These are phyloP conservation scores for Spencermartinsiella europaea DNA, from an alignment of 805 yeast genomes.

Conservation along the genomic window DNA sequence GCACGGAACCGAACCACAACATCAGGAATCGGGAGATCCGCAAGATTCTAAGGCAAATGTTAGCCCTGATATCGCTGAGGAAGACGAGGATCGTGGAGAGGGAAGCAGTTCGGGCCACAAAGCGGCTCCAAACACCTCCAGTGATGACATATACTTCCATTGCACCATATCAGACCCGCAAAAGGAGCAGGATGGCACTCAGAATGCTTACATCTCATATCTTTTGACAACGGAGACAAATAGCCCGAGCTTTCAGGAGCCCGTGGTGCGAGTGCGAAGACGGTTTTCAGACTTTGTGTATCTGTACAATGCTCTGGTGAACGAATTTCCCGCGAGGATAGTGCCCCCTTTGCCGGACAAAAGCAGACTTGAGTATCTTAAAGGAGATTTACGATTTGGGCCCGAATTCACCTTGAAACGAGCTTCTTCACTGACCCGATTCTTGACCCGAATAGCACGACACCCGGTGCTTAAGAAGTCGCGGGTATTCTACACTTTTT, in stretches of 20 bases:
- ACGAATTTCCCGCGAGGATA: slow-evolving; percentile 78
- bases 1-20: no score
- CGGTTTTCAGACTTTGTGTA: slow-evolving; percentile 84
- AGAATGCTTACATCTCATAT: slow-evolving; percentile 73
- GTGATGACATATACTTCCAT: slow-evolving; percentile 30
- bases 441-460: slow-evolving; percentile 61
- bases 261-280: slow-evolving; percentile 55
- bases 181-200: slow-evolving; percentile 62
- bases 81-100: not conserved
- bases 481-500: slow-evolving; percentile 61
- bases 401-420: slow-evolving; percentile 78
- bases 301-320: slow-evolving; percentile 64
- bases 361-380: slow-evolving; percentile 82
- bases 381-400: slow-evolving; percentile 81
- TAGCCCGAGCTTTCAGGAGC: slow-evolving; percentile 49
- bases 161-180: slow-evolving; percentile 54
- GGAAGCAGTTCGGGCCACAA: not conserved
- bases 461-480: slow-evolving; percentile 67
- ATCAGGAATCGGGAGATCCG: no score
- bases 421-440: slow-evolving; percentile 72
- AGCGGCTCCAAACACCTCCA: not conserved
- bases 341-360: slow-evolving; percentile 95
- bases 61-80: no score
- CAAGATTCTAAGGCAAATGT: no score
- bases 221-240: slow-evolving; percentile 58